These are phyloP conservation scores for Penicillium angulare DNA, from an alignment of 495 filamentous ascomycete species.

Conservation along the genomic window DNA sequence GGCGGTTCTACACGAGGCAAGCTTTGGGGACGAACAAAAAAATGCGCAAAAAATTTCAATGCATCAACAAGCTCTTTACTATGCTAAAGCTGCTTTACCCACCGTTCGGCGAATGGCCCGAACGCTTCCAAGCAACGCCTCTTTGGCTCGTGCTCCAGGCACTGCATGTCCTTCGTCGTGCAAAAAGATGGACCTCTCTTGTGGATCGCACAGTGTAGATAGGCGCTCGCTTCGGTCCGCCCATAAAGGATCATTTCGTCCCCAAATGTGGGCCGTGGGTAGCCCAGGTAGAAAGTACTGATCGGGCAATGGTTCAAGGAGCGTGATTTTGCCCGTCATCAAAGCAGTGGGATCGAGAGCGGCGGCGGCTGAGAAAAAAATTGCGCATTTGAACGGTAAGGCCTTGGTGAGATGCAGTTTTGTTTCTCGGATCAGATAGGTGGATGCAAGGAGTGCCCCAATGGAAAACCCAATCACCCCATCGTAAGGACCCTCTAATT, in stretches of 20 bases:
- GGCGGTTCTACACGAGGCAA: too few relatives aligned
- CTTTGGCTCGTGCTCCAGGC: too few relatives aligned
- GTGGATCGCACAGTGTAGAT: too few relatives aligned
- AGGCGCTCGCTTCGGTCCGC: too few relatives aligned
- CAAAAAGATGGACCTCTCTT: too few relatives aligned
- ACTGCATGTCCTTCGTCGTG: too few relatives aligned
- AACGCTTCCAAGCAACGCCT: too few relatives aligned
- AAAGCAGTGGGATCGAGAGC: background rate
- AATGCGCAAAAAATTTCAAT: too few relatives aligned
- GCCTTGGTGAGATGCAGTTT: background rate
- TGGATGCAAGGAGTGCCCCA: background rate
- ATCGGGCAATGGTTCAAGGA: background rate
- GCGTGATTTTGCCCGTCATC: background rate
- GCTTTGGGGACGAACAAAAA: too few relatives aligned
- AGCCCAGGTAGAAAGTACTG: conserved; percentile 10
- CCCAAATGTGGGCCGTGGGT: conserved; percentile 36
- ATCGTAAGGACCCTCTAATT: conserved; percentile 11
- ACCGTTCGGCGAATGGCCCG: too few relatives aligned
- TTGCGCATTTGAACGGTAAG: background rate
- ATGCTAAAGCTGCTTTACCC: too few relatives aligned
- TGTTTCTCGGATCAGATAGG: background rate
- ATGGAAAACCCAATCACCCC: conserved; percentile 8
- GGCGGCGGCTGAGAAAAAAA: background rate
- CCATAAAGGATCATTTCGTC: conserved; percentile 14
- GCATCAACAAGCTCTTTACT: too few relatives aligned